A percentile compares a stretch with the other conserved stretches of the same genome.
phyloP scores from a whole-genome alignment of 768 basidiomycete species.

The Hypholoma sublateritium region DNA sequence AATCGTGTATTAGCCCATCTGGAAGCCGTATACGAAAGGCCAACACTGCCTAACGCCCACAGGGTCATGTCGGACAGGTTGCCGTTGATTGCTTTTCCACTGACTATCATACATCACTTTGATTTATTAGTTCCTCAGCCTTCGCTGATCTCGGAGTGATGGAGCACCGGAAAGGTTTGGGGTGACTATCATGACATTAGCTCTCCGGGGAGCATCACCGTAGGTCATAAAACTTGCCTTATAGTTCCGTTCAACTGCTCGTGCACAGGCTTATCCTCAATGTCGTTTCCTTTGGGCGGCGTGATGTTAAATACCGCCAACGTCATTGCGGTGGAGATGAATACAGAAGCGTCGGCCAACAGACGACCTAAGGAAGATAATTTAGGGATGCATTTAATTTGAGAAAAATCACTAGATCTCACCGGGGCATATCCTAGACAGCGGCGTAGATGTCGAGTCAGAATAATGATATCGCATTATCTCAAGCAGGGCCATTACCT shows the following conservation, averaged over 20 bases:
- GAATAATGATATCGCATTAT: not conserved
- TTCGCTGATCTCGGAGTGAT: conserved; percentile 40
- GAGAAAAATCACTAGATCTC: not conserved
- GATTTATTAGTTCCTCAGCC: conserved; percentile 34
- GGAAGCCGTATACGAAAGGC: too few relatives aligned
- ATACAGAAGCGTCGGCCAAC: conserved; percentile 43
- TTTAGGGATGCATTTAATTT: not conserved
- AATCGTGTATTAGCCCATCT: too few relatives aligned
- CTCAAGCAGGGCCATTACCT: conserved; percentile 24
- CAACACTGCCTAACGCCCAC: too few relatives aligned
- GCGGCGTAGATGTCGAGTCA: not conserved
- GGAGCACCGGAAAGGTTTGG: conserved; percentile 39
- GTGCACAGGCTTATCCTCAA: conserved; percentile 30
- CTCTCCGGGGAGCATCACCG: not conserved
- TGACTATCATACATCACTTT: too few relatives aligned
- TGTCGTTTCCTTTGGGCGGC: conserved; percentile 24
- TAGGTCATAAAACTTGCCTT: conserved; percentile 28
- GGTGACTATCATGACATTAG: conserved; percentile 29
- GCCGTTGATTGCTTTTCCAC: too few relatives aligned
- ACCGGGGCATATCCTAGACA: conserved; percentile 34
- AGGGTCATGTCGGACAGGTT: too few relatives aligned
- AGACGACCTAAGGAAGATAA: conserved; percentile 24
- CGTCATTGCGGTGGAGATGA: conserved; percentile 38
- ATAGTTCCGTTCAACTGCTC: conserved; percentile 47
- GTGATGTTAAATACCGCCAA: conserved; percentile 42